These are phyloP conservation scores for Globisporangium sylvaticum DNA, from an alignment of 352 stramenopile genomes.

Conservation along the genomic window DNA sequence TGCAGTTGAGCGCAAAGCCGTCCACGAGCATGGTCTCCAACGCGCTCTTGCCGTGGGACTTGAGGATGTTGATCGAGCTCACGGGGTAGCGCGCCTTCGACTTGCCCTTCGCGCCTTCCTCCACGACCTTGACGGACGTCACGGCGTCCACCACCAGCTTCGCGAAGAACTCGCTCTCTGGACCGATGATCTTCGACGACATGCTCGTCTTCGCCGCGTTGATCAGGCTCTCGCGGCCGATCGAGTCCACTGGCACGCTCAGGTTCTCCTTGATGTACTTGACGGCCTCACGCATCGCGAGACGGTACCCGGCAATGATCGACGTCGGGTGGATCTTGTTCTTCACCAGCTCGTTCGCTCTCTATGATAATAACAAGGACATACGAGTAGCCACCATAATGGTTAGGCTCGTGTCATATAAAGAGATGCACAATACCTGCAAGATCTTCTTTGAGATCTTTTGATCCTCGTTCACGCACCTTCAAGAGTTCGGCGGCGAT, in stretches of 20 bases:
- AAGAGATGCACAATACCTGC: conserved; percentile 10
- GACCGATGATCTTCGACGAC: conserved; percentile 99
- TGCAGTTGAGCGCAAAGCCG: conserved; percentile 97
- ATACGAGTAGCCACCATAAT: no score
- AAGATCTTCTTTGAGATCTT: conserved; percentile 14
- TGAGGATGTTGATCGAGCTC: conserved; percentile 98
- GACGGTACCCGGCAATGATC: conserved; percentile 98
- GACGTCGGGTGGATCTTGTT: conserved; percentile 99
- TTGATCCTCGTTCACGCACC: conserved; percentile 22
- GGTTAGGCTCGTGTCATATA: not conserved
- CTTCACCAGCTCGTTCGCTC: conserved; percentile 96
- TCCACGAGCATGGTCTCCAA: conserved; percentile 91
- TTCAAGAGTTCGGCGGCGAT: conserved; percentile 97
- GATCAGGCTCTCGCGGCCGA: conserved; percentile 94
- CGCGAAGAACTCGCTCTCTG: conserved; percentile 97
- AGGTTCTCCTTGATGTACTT: conserved; percentile 99
- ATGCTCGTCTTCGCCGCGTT: conserved; percentile 98
- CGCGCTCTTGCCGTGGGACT: conserved; percentile 91
- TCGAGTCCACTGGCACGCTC: conserved; percentile 91
- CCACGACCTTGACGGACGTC: conserved; percentile 93
- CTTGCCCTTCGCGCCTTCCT: conserved; percentile 82
- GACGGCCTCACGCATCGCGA: conserved; percentile 98
- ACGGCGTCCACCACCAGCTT: conserved; percentile 97
- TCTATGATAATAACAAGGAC: conserved; percentile 46
- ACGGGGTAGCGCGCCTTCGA: conserved; percentile 93